These are phyloP conservation scores for Lyophyllum decastes DNA, from an alignment of 768 basidiomycete genomes.

Conservation along the genomic window DNA sequence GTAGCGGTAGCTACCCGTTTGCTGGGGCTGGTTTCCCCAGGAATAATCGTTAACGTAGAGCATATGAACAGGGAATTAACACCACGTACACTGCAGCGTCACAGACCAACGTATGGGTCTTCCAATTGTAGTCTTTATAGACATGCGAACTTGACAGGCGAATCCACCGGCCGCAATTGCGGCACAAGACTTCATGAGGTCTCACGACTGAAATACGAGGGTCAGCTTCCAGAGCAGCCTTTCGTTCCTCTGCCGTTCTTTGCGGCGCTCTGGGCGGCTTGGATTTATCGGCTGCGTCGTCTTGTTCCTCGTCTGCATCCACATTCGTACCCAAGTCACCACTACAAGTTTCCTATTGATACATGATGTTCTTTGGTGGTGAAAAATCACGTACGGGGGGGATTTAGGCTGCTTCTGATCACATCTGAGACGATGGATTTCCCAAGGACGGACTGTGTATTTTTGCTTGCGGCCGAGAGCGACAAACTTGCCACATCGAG, in stretches of 20 bases:
- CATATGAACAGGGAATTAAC: background rate
- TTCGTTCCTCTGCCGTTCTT: constrained; percentile 45
- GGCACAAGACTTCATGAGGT: constrained; percentile 56
- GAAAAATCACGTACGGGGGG: constrained; percentile 24
- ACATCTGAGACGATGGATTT: constrained; percentile 56
- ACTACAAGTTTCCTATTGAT: background rate
- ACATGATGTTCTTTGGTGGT: background rate
- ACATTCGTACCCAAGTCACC: constrained; percentile 20
- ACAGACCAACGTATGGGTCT: constrained; percentile 50
- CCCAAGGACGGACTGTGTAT: constrained; percentile 64
- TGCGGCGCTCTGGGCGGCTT: constrained; percentile 9
- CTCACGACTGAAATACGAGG: constrained; percentile 50
- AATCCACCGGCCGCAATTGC: constrained; percentile 66
- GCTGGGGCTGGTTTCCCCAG: constrained; percentile 41
- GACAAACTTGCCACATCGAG: constrained; percentile 56
- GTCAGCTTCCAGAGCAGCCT: constrained; percentile 54
- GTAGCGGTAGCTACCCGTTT: constrained; percentile 63
- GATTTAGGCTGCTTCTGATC: constrained; percentile 39
- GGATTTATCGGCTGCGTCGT: constrained; percentile 13
- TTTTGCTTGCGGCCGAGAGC: constrained; percentile 54
- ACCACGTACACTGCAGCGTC: constrained; percentile 36
- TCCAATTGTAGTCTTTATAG: constrained; percentile 58
- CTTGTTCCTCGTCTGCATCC: constrained; percentile 13
- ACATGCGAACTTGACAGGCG: constrained; percentile 40
- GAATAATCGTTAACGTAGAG: background rate